These are phyloP conservation scores for Aschersonia sp. DNA, from an alignment of 2,329 filamentous ascomycete species.

Conservation along the genomic window DNA sequence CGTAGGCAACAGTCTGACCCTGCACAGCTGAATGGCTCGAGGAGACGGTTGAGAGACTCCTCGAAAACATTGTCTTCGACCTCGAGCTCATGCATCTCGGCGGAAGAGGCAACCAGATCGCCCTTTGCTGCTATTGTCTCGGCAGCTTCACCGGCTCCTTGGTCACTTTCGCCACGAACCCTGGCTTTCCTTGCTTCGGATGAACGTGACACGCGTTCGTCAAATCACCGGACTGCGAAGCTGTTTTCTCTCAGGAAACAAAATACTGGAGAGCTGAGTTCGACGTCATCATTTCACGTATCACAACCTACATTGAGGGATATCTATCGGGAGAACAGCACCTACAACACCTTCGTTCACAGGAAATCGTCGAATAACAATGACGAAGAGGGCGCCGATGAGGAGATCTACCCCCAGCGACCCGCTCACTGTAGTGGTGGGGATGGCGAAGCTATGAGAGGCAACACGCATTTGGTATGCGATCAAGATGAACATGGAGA, in stretches of 20 bases:
- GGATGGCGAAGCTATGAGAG: slow-evolving; percentile 17
- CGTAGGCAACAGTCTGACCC: slow-evolving; percentile 22
- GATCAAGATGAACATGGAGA: slow-evolving; percentile 52
- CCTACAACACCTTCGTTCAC: no score
- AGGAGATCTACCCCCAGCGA: slow-evolving; percentile 29
- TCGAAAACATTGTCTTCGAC: slow-evolving; percentile 38
- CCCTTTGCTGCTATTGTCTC: slow-evolving; percentile 15
- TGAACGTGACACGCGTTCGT: no score
- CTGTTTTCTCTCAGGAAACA: no score
- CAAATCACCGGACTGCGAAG: no score
- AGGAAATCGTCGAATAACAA: neutral
- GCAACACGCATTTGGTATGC: slow-evolving; percentile 30
- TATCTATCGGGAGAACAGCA: no score
- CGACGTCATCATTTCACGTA: no score
- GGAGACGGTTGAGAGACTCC: slow-evolving; percentile 36
- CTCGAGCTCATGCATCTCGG: slow-evolving; percentile 40
- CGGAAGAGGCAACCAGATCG: slow-evolving; percentile 27
- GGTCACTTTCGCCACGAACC: no score
- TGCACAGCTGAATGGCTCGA: slow-evolving; percentile 31
- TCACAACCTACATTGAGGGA: no score
- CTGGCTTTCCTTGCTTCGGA: no score
- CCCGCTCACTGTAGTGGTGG: slow-evolving; percentile 26
- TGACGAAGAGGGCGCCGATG: neutral
- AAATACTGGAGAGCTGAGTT: no score
- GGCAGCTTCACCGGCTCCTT: no score